Evolutionary conservation across 768 basidiomycete species (phyloP).

Genomic region (Pulveroboletus sp.): DNA sequence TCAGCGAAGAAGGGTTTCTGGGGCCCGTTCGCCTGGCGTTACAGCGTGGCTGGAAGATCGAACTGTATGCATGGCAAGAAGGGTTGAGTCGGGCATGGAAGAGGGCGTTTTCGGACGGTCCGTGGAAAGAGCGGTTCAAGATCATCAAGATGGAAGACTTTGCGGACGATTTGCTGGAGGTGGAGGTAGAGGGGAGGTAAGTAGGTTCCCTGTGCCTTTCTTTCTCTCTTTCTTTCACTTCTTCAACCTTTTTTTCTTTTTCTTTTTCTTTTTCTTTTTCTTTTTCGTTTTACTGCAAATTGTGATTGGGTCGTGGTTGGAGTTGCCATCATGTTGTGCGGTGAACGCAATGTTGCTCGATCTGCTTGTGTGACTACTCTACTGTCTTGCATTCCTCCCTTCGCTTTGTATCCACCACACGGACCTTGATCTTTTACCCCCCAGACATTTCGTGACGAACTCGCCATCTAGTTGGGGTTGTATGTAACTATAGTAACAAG

Average conservation of each 20-base stretch:
- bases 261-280: not conserved
- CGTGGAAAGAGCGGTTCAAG: constrained; percentile 40
- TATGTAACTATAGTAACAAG: too few relatives aligned
- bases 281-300: too few relatives aligned
- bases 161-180: constrained; percentile 52
- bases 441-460: too few relatives aligned
- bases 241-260: not conserved
- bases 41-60: constrained; percentile 90
- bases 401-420: too few relatives aligned
- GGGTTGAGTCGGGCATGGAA: constrained; percentile 77
- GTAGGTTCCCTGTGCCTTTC: not conserved
- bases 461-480: too few relatives aligned
- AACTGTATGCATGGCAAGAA: constrained; percentile 88
- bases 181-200: constrained; percentile 20
- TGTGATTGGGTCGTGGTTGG: too few relatives aligned
- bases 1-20: constrained; percentile 89
- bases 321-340: too few relatives aligned
- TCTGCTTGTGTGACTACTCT: too few relatives aligned
- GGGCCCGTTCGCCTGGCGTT: constrained; percentile 84
- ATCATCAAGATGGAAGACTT: constrained; percentile 67
- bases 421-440: too few relatives aligned
- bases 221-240: not conserved
- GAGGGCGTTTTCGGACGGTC: constrained; percentile 59
- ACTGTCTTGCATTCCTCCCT: too few relatives aligned
- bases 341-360: too few relatives aligned